Evolutionary conservation across 306 rosid species (phyloP).

Genomic region (Castanea sativa): DNA sequence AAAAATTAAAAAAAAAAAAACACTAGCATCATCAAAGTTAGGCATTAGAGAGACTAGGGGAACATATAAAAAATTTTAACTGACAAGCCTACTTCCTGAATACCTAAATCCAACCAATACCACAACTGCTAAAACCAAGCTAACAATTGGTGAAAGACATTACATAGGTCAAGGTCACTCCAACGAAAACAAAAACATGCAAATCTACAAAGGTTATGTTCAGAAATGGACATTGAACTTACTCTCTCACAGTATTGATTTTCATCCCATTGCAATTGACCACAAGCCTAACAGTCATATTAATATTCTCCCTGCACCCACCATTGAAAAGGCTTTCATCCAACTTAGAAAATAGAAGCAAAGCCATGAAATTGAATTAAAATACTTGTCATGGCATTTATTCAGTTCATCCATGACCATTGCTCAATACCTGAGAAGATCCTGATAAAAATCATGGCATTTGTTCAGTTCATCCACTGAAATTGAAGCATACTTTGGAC

Average conservation of each 20-base stretch:
- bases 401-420: conserved; percentile 1
- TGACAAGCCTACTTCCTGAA: not conserved
- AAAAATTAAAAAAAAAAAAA: too few relatives aligned
- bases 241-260: conserved; percentile 75
- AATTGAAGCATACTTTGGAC: conserved; percentile 77
- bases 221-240: conserved; percentile 35
- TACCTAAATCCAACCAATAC: not conserved
- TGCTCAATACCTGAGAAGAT: conserved; percentile 81
- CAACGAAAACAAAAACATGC: too few relatives aligned
- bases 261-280: conserved; percentile 81
- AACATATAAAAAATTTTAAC: not conserved
- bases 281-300: conserved; percentile 86
- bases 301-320: conserved; percentile 73
- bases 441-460: conserved; percentile 61
- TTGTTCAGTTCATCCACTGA: conserved; percentile 61
- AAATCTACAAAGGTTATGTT: not conserved
- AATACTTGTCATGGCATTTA: conserved; percentile 14
- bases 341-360: conserved; percentile 25
- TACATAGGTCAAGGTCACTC: not conserved
- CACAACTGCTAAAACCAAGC: not conserved
- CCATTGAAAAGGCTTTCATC: conserved; percentile 20
- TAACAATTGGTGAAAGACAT: not conserved
- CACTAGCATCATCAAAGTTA: not conserved
- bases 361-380: conserved; percentile 18
- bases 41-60: not conserved